A percentile compares a stretch with the other conserved stretches of the same genome.
These are phyloP conservation scores for Vitellaria paradoxa DNA, from an alignment of 179 eudicot species.

Conservation along the genomic window DNA sequence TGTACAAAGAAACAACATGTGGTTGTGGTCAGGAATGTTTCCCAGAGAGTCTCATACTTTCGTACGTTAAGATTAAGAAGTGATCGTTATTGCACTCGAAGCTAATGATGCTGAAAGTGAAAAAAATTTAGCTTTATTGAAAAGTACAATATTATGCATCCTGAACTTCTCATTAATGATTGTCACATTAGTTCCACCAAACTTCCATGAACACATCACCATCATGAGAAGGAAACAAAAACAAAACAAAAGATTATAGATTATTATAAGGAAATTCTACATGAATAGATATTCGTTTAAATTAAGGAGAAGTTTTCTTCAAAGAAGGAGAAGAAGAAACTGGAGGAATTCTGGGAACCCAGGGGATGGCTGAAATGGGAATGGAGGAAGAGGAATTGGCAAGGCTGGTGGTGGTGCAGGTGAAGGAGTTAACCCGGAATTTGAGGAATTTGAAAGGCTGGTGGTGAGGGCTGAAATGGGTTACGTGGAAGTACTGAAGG, in stretches of 20 bases:
- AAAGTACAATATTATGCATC: background rate
- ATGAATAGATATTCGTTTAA: background rate
- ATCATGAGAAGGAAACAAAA: background rate
- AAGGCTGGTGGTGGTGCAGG: constrained; percentile 38
- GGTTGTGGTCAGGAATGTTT: too few relatives aligned
- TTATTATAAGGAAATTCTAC: background rate
- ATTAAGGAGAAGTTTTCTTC: constrained; percentile 33
- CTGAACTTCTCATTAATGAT: background rate
- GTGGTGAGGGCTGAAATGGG: constrained; percentile 42
- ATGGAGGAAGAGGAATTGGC: constrained; percentile 44
- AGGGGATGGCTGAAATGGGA: constrained; percentile 49
- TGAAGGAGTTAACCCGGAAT: constrained; percentile 30
- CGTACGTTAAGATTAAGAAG: too few relatives aligned
- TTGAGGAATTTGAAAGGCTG: constrained; percentile 14
- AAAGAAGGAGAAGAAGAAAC: constrained; percentile 6
- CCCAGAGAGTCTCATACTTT: too few relatives aligned
- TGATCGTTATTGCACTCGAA: too few relatives aligned
- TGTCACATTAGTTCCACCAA: background rate
- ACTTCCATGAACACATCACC: background rate
- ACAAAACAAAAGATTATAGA: background rate
- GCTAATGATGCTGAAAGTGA: too few relatives aligned
- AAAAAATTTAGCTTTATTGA: background rate
- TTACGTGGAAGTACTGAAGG: constrained; percentile 35
- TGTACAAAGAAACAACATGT: too few relatives aligned
- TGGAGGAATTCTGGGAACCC: constrained; percentile 43